Evolutionary conservation across 495 filamentous ascomycete species (phyloP).

Genomic region (Podospora appendiculata): DNA sequence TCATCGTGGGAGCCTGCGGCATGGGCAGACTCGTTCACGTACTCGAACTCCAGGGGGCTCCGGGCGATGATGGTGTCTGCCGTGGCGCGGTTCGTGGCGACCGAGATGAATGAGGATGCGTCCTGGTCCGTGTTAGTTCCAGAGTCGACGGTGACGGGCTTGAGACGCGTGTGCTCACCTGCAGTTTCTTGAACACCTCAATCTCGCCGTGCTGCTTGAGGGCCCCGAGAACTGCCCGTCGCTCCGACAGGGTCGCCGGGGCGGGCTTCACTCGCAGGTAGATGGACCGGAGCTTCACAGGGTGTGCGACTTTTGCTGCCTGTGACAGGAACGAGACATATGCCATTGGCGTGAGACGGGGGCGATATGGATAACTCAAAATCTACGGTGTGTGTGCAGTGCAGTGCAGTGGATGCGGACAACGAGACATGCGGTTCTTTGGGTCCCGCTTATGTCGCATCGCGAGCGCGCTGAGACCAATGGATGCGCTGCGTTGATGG

Average conservation of each 20-base stretch:
- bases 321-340: background rate
- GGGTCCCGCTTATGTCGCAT: too few species aligned
- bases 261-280: slow-evolving; percentile 58
- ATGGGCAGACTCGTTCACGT: background rate
- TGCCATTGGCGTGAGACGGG: too few species aligned
- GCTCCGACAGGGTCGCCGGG: slow-evolving; percentile 59
- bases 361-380: too few species aligned
- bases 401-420: too few species aligned
- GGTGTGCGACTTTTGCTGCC: background rate
- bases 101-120: slow-evolving; percentile 32
- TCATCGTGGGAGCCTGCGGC: background rate
- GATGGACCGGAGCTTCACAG: slow-evolving; percentile 22
- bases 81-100: slow-evolving; percentile 17
- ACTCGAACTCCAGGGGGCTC: slow-evolving; percentile 21
- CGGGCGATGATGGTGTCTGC: slow-evolving; percentile 15
- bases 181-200: slow-evolving; percentile 61
- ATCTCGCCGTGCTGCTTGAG: slow-evolving; percentile 73
- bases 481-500: too few species aligned
- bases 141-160: too few species aligned
- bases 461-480: too few species aligned
- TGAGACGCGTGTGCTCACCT: too few species aligned
- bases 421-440: too few species aligned
- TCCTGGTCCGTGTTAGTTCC: slow-evolving; percentile 11
- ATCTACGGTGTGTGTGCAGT: too few species aligned
- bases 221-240: slow-evolving; percentile 59